Conservation (phyloP, 441 rosid species). For the Gossypium aridum region DNA sequence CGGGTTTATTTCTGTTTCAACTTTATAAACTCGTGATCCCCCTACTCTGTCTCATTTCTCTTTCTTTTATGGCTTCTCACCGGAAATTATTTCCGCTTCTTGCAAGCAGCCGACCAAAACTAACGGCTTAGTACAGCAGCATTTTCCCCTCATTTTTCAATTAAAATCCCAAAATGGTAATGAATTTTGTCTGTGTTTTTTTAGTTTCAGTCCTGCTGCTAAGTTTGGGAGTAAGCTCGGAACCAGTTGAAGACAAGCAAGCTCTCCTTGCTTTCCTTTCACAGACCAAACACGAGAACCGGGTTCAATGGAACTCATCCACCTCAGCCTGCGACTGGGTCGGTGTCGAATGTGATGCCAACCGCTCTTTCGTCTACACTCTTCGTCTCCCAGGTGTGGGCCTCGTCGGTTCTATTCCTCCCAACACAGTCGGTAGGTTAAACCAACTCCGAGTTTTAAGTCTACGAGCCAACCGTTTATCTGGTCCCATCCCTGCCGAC, state of each 20-base stretch:
- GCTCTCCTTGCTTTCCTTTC: slow-evolving; percentile 65
- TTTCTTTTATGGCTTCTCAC: slow-evolving; percentile 29
- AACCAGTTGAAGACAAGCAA: slow-evolving; percentile 66
- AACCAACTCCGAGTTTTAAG: slow-evolving; percentile 73
- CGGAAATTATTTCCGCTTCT: slow-evolving; percentile 21
- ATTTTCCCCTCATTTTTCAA: neutral
- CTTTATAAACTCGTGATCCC: slow-evolving; percentile 17
- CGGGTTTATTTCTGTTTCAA: neutral
- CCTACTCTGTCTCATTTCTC: slow-evolving; percentile 3
- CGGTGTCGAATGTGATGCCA: slow-evolving; percentile 59
- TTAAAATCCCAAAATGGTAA: slow-evolving; percentile 23
- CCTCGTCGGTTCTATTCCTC: slow-evolving; percentile 67
- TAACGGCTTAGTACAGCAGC: neutral
- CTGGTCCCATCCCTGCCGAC: slow-evolving; percentile 71
- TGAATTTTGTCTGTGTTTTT: slow-evolving; percentile 4
- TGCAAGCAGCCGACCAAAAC: neutral
- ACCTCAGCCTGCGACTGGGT: slow-evolving; percentile 71
- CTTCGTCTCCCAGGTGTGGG: slow-evolving; percentile 88
- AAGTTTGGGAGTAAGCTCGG: slow-evolving; percentile 43
- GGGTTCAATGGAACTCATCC: slow-evolving; percentile 65
- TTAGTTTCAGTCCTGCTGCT: slow-evolving; percentile 23
- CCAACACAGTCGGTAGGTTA: slow-evolving; percentile 55
- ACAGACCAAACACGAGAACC: slow-evolving; percentile 51
- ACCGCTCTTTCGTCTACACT: slow-evolving; percentile 38
- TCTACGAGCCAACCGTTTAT: slow-evolving; percentile 75